Conservation (phyloP, 2,329 filamentous ascomycete genomes). For the Juglanconis sp. region DNA sequence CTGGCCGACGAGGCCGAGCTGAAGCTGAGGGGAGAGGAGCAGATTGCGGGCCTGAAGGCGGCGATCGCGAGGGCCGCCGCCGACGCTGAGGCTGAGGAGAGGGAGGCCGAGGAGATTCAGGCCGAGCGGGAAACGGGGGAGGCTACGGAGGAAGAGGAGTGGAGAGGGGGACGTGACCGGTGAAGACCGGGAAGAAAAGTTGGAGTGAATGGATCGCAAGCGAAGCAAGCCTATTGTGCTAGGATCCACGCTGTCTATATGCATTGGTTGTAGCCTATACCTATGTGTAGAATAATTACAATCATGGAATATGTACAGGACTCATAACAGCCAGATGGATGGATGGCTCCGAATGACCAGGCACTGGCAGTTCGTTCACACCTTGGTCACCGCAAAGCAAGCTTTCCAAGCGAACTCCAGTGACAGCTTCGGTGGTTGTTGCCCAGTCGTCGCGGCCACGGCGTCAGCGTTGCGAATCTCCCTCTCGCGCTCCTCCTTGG, state of each 20-base stretch:
- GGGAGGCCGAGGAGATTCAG: not conserved
- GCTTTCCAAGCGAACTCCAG: slow-evolving; percentile 13
- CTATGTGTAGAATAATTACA: not conserved
- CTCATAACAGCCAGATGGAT: not conserved
- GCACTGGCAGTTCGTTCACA: not conserved
- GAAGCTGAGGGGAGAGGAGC: not conserved
- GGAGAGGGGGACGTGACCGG: not conserved
- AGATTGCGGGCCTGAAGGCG: not conserved
- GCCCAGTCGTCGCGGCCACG: slow-evolving; percentile 1
- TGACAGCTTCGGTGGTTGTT: not conserved
- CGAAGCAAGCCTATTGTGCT: no score
- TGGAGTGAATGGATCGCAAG: not conserved
- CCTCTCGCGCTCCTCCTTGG: slow-evolving; percentile 27
- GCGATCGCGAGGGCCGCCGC: not conserved
- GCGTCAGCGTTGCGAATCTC: slow-evolving; percentile 27
- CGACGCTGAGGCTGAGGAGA: not conserved
- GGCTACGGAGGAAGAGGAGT: not conserved
- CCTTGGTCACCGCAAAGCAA: slow-evolving; percentile 16
- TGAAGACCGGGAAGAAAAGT: not conserved
- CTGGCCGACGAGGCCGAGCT: slow-evolving; percentile 8
- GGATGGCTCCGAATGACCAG: not conserved
- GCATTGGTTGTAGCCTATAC: not conserved
- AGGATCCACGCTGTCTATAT: not conserved
- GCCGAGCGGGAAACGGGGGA: not conserved
- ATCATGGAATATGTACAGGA: slow-evolving; percentile 1